phyloP scores from a whole-genome alignment of 2,329 filamentous ascomycete genomes.

The Microdochium trichocladiopsis region DNA sequence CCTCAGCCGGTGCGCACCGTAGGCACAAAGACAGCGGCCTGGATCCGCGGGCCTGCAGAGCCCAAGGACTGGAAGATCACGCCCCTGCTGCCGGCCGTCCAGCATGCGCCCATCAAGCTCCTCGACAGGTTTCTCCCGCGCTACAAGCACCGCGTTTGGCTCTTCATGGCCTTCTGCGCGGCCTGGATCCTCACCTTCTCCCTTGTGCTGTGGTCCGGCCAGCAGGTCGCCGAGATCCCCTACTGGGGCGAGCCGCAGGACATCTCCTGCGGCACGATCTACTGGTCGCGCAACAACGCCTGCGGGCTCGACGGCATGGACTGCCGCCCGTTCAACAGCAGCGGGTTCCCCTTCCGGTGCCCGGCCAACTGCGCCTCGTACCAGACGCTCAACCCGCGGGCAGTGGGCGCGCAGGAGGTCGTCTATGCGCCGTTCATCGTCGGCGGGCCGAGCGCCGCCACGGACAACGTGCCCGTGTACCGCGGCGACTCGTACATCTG shows the following conservation, averaged over 20 bases:
- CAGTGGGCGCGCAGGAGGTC: conserved; percentile 64
- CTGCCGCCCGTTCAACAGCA: conserved; percentile 68
- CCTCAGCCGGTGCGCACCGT: conserved; percentile 47
- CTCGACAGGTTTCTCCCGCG: conserved; percentile 57
- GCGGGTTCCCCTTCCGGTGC: conserved; percentile 67
- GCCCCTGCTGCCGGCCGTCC: conserved; percentile 58
- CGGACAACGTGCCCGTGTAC: conserved; percentile 52
- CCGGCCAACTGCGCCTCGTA: conserved; percentile 63
- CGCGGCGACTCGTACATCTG: conserved; percentile 88
- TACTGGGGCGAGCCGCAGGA: conserved; percentile 60
- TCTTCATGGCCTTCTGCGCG: conserved; percentile 53
- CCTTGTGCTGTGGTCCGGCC: conserved; percentile 59
- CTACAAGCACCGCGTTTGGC: conserved; percentile 47
- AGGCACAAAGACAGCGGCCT: conserved; percentile 32
- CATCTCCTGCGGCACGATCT: conserved; percentile 61
- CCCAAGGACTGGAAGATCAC: conserved; percentile 44
- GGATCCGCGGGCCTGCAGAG: conserved; percentile 49
- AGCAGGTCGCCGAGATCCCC: conserved; percentile 51
- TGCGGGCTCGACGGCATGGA: conserved; percentile 70
- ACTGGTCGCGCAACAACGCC: conserved; percentile 63
- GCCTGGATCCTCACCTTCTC: conserved; percentile 65
- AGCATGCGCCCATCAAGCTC: conserved; percentile 58
- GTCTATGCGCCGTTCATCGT: conserved; percentile 60
- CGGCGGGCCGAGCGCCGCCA: conserved; percentile 49
- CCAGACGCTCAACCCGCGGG: conserved; percentile 62